A percentile compares a stretch with the other conserved stretches of the same genome.
Conservation (phyloP, 1,284 basidiomycete species). For the Papiliotrema terrestris region DNA sequence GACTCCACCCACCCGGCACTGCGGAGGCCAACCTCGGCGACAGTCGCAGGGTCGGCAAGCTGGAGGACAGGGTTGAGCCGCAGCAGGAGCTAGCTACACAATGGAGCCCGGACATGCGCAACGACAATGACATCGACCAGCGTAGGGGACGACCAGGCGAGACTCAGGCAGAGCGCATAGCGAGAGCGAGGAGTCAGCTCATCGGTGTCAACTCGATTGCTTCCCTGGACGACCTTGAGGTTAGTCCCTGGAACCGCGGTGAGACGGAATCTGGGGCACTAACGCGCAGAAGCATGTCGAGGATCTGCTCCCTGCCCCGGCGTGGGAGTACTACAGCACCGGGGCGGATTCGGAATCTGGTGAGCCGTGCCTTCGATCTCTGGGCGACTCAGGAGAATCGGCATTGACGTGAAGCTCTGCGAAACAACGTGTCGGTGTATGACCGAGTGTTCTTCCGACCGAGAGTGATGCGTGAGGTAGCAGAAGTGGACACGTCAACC, state of each 20-base stretch:
- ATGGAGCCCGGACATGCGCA: no score
- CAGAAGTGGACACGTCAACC: conserved; percentile 65
- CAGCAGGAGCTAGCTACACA: no score
- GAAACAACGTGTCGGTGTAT: conserved; percentile 4
- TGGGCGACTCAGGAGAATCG: conserved; percentile 19
- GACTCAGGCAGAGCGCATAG: conserved; percentile 17
- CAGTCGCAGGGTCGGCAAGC: conserved; percentile 18
- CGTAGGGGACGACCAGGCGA: conserved; percentile 3
- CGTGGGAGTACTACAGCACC: neutral
- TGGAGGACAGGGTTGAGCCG: conserved; percentile 13
- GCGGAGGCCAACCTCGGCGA: conserved; percentile 21
- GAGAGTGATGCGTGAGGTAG: conserved; percentile 69
- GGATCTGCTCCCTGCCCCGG: no score
- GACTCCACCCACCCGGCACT: conserved; percentile 23
- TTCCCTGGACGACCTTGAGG: no score
- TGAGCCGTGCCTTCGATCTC: conserved; percentile 45
- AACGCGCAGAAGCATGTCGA: no score
- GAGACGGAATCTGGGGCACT: no score
- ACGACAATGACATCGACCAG: neutral
- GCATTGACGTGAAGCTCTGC: conserved; percentile 66
- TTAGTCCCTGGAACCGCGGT: no score
- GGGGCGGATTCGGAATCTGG: conserved; percentile 72
- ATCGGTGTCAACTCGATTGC: conserved; percentile 33
- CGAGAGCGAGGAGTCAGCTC: conserved; percentile 22
- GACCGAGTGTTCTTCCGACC: conserved; percentile 75